phyloP scores from a whole-genome alignment of 768 basidiomycete species.

The Auricularia auricula-judae region DNA sequence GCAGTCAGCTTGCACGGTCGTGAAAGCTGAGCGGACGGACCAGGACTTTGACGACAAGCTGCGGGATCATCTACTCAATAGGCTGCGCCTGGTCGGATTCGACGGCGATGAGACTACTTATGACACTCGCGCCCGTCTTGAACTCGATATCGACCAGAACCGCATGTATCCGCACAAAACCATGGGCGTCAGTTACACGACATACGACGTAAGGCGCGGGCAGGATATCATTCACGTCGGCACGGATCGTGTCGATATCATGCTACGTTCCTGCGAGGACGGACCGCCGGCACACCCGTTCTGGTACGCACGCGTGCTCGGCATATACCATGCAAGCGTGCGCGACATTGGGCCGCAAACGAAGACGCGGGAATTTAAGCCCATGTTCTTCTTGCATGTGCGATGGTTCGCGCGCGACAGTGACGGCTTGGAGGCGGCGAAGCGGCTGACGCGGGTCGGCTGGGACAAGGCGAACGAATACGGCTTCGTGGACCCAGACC shows the following conservation, averaged over 20 bases:
- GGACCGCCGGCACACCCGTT: neutral
- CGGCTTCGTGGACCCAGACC: constrained; percentile 34
- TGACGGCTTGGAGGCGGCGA: neutral
- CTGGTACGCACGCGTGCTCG: constrained; percentile 11
- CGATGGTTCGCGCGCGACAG: neutral
- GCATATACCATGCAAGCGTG: constrained; percentile 10
- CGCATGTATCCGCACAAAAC: constrained; percentile 18
- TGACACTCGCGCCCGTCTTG: neutral
- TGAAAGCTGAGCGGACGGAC: neutral
- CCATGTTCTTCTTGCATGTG: neutral
- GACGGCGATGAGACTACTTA: neutral
- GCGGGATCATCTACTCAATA: constrained; percentile 1
- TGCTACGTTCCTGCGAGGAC: neutral
- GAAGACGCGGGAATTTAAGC: neutral
- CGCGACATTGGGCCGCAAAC: neutral
- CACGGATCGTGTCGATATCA: neutral
- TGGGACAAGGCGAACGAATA: constrained; percentile 21
- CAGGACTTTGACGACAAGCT: constrained; percentile 4
- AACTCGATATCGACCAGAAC: constrained; percentile 7
- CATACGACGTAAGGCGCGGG: constrained; percentile 15
- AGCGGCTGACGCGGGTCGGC: neutral
- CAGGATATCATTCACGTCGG: neutral
- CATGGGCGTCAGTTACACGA: constrained; percentile 19
- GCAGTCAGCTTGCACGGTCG: neutral
- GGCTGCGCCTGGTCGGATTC: neutral